Evolutionary conservation across 2,329 filamentous ascomycete genomes (phyloP).

Genomic region (Chrysoporthe puriensis): DNA sequence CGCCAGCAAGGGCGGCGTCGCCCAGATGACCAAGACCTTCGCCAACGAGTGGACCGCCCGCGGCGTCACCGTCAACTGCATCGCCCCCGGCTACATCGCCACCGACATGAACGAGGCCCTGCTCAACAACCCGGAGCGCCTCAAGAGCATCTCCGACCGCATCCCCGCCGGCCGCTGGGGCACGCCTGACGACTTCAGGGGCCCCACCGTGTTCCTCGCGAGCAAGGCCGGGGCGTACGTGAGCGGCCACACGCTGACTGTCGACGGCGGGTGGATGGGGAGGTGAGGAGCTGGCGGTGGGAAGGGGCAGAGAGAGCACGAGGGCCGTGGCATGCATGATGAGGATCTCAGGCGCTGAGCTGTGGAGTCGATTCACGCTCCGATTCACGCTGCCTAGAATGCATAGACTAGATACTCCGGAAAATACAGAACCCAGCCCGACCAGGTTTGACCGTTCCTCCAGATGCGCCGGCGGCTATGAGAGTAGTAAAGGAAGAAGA

Average conservation of each 20-base stretch:
- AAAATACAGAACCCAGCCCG: not conserved
- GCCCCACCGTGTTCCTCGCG: constrained; percentile 76
- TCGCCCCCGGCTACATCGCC: constrained; percentile 86
- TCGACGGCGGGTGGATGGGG: constrained; percentile 95
- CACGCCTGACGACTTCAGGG: constrained; percentile 84
- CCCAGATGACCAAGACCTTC: constrained; percentile 82
- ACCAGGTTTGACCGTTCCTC: not conserved
- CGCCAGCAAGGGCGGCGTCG: constrained; percentile 82
- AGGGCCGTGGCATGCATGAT: too few relatives aligned
- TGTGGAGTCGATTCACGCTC: not conserved
- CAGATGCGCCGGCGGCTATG: not conserved
- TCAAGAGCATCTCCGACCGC: constrained; percentile 73
- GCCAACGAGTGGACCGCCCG: constrained; percentile 84
- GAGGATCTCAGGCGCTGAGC: not conserved
- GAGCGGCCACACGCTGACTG: constrained; percentile 77
- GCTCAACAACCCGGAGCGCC: constrained; percentile 70
- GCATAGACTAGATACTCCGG: not conserved
- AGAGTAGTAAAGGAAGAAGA: not conserved
- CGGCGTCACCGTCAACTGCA: constrained; percentile 83
- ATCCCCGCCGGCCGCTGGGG: constrained; percentile 89
- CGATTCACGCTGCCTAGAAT: not conserved
- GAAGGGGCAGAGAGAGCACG: not conserved
- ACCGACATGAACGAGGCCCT: constrained; percentile 95
- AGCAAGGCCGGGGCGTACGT: constrained; percentile 80
- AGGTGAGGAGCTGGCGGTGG: constrained; percentile 53